phyloP scores from a whole-genome alignment of 2,329 filamentous ascomycete genomes.

The Colletotrichum sp. region DNA sequence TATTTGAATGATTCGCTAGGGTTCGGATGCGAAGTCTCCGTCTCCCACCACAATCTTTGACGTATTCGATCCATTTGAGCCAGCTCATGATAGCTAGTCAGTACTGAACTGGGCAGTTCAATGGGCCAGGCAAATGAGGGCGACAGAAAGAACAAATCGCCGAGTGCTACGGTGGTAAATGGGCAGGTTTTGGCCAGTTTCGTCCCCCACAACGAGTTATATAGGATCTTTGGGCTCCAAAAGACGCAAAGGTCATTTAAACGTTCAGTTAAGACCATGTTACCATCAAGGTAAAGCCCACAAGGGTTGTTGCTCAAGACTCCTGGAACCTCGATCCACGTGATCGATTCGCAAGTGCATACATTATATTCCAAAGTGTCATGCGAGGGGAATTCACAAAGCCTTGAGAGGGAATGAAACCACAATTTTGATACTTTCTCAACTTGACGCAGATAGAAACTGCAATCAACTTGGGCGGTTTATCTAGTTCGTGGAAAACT shows the following conservation, averaged over 20 bases:
- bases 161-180: background rate
- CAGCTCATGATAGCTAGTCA: background rate
- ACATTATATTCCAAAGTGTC: background rate
- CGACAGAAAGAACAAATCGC: background rate
- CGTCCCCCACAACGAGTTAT: background rate
- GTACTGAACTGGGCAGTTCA: background rate
- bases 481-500: background rate
- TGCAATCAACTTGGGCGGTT: background rate
- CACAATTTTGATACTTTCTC: rapidly evolving
- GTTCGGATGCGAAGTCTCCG: background rate
- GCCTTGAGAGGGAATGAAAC: background rate
- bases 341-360: background rate
- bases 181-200: background rate
- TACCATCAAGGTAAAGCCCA: background rate
- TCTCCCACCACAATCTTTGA: rapidly evolving
- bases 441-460: background rate
- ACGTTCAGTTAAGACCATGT: background rate
- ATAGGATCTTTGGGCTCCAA: background rate
- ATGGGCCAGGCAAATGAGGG: rapidly evolving
- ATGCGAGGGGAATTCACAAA: background rate
- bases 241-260: background rate
- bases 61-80: background rate
- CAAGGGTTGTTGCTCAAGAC: background rate
- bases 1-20: background rate
- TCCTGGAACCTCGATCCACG: background rate